Conservation (phyloP, 2,329 filamentous ascomycete species). For the Aspergillus pseudotamarii region DNA sequence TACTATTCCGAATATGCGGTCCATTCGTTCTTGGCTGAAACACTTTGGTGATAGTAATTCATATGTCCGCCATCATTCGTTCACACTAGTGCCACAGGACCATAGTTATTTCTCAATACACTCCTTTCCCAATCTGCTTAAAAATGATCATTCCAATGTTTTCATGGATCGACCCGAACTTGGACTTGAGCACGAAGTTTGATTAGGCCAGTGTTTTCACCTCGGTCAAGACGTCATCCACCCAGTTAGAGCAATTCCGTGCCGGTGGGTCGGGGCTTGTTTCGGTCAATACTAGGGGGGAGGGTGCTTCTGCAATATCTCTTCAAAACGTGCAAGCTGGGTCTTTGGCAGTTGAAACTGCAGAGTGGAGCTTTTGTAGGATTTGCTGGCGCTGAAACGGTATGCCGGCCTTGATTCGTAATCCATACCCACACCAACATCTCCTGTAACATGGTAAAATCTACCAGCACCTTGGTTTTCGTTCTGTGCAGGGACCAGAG, state of each 20-base stretch:
- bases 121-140: too few relatives aligned
- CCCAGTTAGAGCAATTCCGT: constrained; percentile 2
- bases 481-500: constrained; percentile 5
- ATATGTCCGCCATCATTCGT: constrained; percentile 18
- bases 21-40: background rate
- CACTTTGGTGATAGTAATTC: constrained; percentile 14
- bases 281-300: constrained; percentile 4
- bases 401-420: constrained; percentile 2
- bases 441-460: constrained; percentile 1
- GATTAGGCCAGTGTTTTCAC: constrained; percentile 34
- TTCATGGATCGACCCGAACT: background rate
- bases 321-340: constrained; percentile 1
- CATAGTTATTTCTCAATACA: too few relatives aligned
- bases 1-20: background rate
- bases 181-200: background rate
- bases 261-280: constrained; percentile 4
- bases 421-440: constrained; percentile 7
- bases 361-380: background rate
- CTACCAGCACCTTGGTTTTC: constrained; percentile 5
- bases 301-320: background rate
- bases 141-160: background rate
- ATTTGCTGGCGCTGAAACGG: constrained; percentile 2
- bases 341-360: background rate
- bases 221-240: constrained; percentile 9
- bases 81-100: too few relatives aligned